Percentiles rank a stretch among this genome's conserved stretches.
Conservation (phyloP, 441 rosid genomes). For the Adansonia grandidieri region DNA sequence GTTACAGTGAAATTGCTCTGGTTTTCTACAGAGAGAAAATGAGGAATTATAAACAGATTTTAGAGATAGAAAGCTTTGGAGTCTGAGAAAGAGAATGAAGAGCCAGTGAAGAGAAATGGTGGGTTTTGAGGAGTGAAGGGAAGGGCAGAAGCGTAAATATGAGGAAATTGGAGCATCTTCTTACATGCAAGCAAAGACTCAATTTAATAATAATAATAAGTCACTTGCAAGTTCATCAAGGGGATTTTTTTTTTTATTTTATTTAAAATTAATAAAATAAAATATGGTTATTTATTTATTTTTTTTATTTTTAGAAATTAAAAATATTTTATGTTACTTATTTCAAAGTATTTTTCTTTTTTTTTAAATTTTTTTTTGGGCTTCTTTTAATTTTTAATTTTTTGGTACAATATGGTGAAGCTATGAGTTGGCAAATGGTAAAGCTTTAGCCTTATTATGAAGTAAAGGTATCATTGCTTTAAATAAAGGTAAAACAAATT, state of each 20-base stretch:
- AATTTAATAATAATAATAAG: conserved; percentile 28
- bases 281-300: background rate
- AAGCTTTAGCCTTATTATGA: too few species aligned
- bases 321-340: background rate
- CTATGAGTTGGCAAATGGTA: background rate
- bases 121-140: conserved; percentile 50
- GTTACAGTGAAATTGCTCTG: background rate
- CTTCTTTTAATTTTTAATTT: background rate
- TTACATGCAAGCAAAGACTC: conserved; percentile 19
- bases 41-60: conserved; percentile 1
- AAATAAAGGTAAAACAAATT: conserved; percentile 24
- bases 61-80: conserved; percentile 9
- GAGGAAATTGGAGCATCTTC: conserved; percentile 29
- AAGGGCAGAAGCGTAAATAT: conserved; percentile 43
- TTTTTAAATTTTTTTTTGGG: background rate
- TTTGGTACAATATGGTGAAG: conserved; percentile 15
- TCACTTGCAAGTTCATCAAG: conserved; percentile 41
- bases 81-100: conserved; percentile 10
- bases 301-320: conserved; percentile 17
- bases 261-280: background rate
- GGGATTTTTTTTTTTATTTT: background rate
- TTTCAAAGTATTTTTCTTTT: background rate
- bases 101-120: conserved; percentile 5
- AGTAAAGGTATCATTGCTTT: conserved; percentile 30
- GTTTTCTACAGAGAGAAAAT: background rate